Evolutionary conservation across 768 basidiomycete species (phyloP).

Genomic region (Phaffia tasmanica): DNA sequence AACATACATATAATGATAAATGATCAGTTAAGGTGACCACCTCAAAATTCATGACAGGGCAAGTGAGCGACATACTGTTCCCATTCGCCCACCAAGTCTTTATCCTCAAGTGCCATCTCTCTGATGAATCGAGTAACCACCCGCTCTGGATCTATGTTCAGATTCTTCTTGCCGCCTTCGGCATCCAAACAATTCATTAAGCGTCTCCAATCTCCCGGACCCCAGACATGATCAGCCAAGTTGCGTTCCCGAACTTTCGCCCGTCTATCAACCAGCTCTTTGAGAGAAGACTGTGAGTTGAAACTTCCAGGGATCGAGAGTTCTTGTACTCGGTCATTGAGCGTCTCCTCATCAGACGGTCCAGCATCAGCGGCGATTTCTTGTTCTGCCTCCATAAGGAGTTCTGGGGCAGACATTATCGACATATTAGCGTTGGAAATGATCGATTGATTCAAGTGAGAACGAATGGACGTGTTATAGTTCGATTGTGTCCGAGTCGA

Average conservation of each 20-base stretch:
- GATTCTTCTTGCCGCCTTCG: not conserved
- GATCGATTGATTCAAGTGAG: slow-evolving; percentile 3
- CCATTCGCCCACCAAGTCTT: slow-evolving; percentile 15
- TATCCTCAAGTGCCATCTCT: not conserved
- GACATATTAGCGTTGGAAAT: slow-evolving; percentile 11
- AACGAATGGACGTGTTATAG: not conserved
- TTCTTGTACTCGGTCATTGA: slow-evolving; percentile 1
- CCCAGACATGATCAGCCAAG: slow-evolving; percentile 10
- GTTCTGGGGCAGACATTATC: slow-evolving; percentile 19
- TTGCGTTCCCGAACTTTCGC: not conserved
- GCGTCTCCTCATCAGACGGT: not conserved
- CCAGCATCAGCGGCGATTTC: slow-evolving; percentile 19
- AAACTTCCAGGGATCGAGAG: slow-evolving; percentile 17
- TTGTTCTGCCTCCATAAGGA: slow-evolving; percentile 25
- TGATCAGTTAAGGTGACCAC: not conserved
- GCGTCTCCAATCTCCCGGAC: slow-evolving; percentile 14
- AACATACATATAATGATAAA: not conserved
- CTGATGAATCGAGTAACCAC: slow-evolving; percentile 1
- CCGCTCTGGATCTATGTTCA: not conserved
- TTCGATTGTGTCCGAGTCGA: not conserved
- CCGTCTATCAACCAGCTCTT: not conserved
- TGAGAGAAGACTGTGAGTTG: not conserved
- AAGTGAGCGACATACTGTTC: not conserved
- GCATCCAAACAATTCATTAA: slow-evolving; percentile 19
- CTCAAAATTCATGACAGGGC: not conserved